phyloP scores from a whole-genome alignment of 805 yeast genomes.

The Suhomyces canberraensis region DNA sequence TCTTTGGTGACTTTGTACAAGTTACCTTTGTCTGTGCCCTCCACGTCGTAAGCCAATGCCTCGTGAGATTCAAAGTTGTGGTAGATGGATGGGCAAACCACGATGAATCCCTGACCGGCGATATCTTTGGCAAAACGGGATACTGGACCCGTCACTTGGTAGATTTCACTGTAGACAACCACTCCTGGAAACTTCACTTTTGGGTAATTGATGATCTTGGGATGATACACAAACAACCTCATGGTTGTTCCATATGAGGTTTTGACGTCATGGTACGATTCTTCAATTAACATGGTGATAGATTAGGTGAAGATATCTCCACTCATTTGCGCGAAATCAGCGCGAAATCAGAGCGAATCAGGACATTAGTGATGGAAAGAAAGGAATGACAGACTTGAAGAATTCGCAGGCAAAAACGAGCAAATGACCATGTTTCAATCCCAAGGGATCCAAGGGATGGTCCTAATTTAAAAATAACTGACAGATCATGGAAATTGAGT shows the following conservation, averaged over 20 bases:
- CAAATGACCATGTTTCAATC: too few species aligned
- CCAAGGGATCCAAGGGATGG: too few species aligned
- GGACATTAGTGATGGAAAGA: too few species aligned
- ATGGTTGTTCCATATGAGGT: constrained; percentile 67
- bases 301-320: too few species aligned
- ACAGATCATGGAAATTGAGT: too few species aligned
- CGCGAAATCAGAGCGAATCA: too few species aligned
- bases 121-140: constrained; percentile 72
- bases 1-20: constrained; percentile 63
- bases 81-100: constrained; percentile 75
- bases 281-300: constrained; percentile 62
- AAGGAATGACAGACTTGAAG: too few species aligned
- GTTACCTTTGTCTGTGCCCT: constrained; percentile 77
- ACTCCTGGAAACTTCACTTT: constrained; percentile 79
- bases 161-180: constrained; percentile 73
- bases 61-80: constrained; percentile 68
- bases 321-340: too few species aligned
- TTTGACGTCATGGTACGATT: constrained; percentile 57
- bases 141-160: constrained; percentile 83
- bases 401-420: too few species aligned
- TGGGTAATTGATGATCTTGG: constrained; percentile 71
- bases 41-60: constrained; percentile 63
- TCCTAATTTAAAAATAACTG: too few species aligned
- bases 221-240: constrained; percentile 65
- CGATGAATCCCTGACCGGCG: constrained; percentile 77